Evolutionary conservation across 306 rosid species (phyloP).

Genomic region (Prunus davidiana): DNA sequence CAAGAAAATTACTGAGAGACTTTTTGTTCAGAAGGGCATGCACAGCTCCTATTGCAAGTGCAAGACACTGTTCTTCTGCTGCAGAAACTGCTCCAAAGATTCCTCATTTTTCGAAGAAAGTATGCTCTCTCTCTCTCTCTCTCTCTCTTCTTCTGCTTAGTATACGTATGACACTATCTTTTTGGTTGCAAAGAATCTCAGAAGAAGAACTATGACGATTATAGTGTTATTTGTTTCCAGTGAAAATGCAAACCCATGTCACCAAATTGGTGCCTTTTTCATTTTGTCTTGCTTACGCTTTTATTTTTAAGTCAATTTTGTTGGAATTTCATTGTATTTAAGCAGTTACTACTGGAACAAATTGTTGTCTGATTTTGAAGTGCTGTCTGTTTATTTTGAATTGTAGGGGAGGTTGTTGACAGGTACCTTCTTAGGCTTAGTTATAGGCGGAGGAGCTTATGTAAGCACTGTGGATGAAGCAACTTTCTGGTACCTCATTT

Average conservation of each 20-base stretch:
- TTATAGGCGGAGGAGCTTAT: conserved; percentile 95
- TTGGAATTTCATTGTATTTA: background rate
- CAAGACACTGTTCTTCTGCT: conserved; percentile 64
- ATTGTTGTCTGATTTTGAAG: conserved; percentile 20
- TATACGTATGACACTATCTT: background rate
- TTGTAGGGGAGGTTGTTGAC: conserved; percentile 77
- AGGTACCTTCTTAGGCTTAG: conserved; percentile 77
- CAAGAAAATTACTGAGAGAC: conserved; percentile 47
- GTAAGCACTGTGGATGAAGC: conserved; percentile 98
- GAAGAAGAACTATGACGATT: background rate
- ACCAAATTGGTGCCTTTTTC: background rate
- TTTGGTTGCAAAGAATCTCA: background rate
- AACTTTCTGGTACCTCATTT: conserved; percentile 89
- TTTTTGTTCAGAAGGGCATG: conserved; percentile 32
- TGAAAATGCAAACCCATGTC: background rate
- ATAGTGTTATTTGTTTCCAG: background rate
- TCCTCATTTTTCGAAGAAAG: conserved; percentile 78
- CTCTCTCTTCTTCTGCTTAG: background rate
- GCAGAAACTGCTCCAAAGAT: conserved; percentile 51
- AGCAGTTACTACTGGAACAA: background rate
- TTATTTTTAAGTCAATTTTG: background rate
- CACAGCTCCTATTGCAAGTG: conserved; percentile 30
- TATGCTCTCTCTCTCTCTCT: conserved; percentile 29
- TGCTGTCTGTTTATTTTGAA: conserved; percentile 26
- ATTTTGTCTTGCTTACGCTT: background rate